Evolutionary conservation across 345 rosid species (phyloP).

Genomic region (Sonneratia alba): DNA sequence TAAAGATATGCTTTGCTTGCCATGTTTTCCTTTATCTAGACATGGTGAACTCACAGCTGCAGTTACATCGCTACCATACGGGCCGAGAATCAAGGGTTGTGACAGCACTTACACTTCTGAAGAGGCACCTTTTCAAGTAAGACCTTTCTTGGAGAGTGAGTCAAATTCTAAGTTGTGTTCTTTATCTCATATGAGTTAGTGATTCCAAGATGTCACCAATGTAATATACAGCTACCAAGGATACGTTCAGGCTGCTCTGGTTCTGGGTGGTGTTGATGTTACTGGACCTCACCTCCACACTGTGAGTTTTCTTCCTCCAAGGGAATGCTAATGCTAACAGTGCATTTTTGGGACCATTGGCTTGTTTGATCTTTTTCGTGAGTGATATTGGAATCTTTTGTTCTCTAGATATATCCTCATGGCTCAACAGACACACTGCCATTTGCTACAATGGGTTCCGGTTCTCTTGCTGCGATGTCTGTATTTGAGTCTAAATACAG

Average conservation of each 20-base stretch:
- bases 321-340: background rate
- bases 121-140: constrained; percentile 19
- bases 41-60: constrained; percentile 21
- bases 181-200: background rate
- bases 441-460: constrained; percentile 24
- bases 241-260: constrained; percentile 18
- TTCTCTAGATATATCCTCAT: constrained; percentile 19
- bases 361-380: background rate
- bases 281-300: constrained; percentile 23
- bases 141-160: background rate
- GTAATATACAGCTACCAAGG: constrained; percentile 18
- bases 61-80: constrained; percentile 18
- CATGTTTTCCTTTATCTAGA: constrained; percentile 10
- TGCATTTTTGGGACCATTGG: background rate
- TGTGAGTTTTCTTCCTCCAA: constrained; percentile 7
- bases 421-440: constrained; percentile 22
- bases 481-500: constrained; percentile 20
- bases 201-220: background rate
- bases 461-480: constrained; percentile 24
- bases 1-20: background rate
- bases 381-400: background rate
- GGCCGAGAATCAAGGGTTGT: constrained; percentile 19
- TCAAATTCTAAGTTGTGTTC: background rate
- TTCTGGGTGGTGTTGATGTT: constrained; percentile 21
- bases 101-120: constrained; percentile 18